phyloP scores from a whole-genome alignment of 2,329 filamentous ascomycete species.

The Lecanicillium sp. region DNA sequence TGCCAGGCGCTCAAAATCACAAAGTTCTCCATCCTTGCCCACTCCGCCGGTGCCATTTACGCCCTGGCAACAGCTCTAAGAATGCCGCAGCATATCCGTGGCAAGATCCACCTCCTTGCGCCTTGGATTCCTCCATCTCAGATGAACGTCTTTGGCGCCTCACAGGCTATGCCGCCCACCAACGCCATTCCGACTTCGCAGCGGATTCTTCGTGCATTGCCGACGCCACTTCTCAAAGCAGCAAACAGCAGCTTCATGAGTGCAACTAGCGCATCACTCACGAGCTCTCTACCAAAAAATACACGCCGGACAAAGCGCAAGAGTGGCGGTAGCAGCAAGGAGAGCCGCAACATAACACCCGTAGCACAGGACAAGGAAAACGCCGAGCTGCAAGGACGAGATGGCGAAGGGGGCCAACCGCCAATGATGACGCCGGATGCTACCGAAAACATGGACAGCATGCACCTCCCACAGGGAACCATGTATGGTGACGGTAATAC shows the following conservation, averaged over 20 bases:
- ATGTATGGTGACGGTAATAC: conserved; percentile 18
- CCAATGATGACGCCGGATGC: conserved; percentile 19
- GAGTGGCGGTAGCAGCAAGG: conserved; percentile 32
- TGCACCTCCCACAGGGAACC: conserved; percentile 24
- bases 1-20: conserved; percentile 88
- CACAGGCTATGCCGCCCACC: conserved; percentile 67
- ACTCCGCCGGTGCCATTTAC: conserved; percentile 97
- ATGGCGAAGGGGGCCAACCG: conserved; percentile 14
- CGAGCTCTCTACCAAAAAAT: conserved; percentile 65
- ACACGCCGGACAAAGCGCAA: conserved; percentile 55
- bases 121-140: conserved; percentile 97
- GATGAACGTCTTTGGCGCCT: conserved; percentile 69
- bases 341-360: conserved; percentile 28
- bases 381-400: conserved; percentile 15
- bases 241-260: conserved; percentile 95
- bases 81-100: conserved; percentile 92
- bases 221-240: conserved; percentile 83
- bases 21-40: conserved; percentile 92
- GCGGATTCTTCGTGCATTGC: conserved; percentile 80
- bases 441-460: conserved; percentile 42
- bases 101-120: conserved; percentile 86
- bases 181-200: conserved; percentile 89
- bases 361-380: conserved; percentile 43
- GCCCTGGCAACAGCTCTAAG: conserved; percentile 89
- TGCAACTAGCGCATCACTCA: conserved; percentile 79